These are phyloP conservation scores for Phytophthora parvispora DNA, from an alignment of 352 stramenopile species.

Conservation along the genomic window DNA sequence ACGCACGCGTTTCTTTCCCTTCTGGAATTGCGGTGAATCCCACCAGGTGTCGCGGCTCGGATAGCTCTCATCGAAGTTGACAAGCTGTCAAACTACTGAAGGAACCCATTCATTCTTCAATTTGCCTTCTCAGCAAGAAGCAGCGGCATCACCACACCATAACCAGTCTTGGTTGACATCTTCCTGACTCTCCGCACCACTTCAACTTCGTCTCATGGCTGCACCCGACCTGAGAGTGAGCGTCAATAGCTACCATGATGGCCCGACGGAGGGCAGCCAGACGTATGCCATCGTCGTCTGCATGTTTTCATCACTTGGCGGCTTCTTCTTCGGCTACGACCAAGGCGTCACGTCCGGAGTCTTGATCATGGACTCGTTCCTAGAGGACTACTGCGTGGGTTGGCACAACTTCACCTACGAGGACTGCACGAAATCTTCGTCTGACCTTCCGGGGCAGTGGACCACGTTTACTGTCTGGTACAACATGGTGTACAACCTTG, in stretches of 20 bases:
- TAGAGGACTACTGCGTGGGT: conserved; percentile 49
- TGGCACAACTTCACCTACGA: conserved; percentile 54
- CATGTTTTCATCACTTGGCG: conserved; percentile 37
- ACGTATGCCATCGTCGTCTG: conserved; percentile 52
- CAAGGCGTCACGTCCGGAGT: conserved; percentile 43
- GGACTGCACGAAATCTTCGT: conserved; percentile 25
- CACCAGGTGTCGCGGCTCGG: conserved; percentile 8
- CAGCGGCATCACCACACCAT: conserved; percentile 2
- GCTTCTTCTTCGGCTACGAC: conserved; percentile 51
- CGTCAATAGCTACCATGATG: conserved; percentile 15
- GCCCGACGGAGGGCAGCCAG: conserved; percentile 34
- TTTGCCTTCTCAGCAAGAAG: conserved; percentile 25
- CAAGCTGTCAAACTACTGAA: neutral
- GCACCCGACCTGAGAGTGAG: conserved; percentile 15
- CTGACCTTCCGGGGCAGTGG: conserved; percentile 42
- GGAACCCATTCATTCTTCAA: conserved; percentile 22
- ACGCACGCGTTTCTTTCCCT: conserved; percentile 6
- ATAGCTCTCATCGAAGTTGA: conserved; percentile 2
- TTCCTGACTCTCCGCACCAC: conserved; percentile 10
- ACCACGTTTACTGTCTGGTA: conserved; percentile 47
- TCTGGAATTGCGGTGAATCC: conserved; percentile 20
- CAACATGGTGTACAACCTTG: conserved; percentile 57
- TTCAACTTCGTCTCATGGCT: conserved; percentile 17
- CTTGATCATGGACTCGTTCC: conserved; percentile 51
- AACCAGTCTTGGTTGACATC: conserved; percentile 13